Conservation (phyloP, 805 yeast genomes). For the Yamadazyma kitorensis region DNA sequence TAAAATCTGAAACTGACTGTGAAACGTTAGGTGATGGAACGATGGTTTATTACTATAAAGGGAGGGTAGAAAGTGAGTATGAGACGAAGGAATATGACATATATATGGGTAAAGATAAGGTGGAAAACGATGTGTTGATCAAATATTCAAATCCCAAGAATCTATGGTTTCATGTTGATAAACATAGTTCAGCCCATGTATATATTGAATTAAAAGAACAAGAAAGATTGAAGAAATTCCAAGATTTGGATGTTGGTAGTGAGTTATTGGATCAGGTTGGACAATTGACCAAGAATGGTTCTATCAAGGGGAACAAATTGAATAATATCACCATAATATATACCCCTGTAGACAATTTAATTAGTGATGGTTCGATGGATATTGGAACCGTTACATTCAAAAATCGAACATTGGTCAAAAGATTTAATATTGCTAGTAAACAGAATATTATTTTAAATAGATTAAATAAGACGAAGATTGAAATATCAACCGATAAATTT, state of each 20-base stretch:
- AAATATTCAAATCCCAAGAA: constrained; percentile 64
- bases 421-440: constrained; percentile 51
- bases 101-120: constrained; percentile 73
- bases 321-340: constrained; percentile 64
- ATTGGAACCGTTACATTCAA: constrained; percentile 77
- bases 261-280: constrained; percentile 50
- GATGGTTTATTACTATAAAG: constrained; percentile 33
- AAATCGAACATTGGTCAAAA: constrained; percentile 51
- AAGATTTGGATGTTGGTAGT: constrained; percentile 33
- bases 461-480: constrained; percentile 62
- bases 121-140: constrained; percentile 55
- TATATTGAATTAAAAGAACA: constrained; percentile 50
- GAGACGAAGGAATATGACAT: constrained; percentile 30
- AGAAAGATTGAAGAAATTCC: constrained; percentile 32
- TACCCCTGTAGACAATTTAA: constrained; percentile 72
- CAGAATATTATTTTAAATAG: constrained; percentile 61
- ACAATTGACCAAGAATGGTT: constrained; percentile 74
- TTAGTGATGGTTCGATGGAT: constrained; percentile 68
- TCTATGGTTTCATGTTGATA: constrained; percentile 82
- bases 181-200: constrained; percentile 73
- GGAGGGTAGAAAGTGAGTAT: constrained; percentile 17
- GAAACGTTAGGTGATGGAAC: not conserved
- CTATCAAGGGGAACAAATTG: constrained; percentile 71
- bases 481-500: constrained; percentile 47
- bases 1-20: not conserved